Conservation (phyloP, 352 stramenopile genomes). For the Bremia lactucae region DNA sequence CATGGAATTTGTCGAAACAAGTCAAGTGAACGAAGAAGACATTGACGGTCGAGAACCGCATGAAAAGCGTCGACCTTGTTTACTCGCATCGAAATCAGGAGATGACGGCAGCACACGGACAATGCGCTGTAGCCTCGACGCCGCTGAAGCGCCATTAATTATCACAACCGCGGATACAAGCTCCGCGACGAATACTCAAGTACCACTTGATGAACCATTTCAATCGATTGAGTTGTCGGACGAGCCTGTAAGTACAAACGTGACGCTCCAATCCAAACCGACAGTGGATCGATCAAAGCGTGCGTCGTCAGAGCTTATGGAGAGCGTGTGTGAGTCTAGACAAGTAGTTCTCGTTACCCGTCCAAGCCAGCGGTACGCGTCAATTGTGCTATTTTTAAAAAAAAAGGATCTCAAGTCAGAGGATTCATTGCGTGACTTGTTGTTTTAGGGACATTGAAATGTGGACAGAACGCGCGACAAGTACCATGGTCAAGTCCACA, state of each 20-base stretch:
- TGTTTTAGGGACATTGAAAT: slow-evolving; percentile 57
- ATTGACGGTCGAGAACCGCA: slow-evolving; percentile 19
- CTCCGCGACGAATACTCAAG: slow-evolving; percentile 8
- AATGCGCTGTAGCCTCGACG: slow-evolving; percentile 27
- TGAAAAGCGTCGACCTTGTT: slow-evolving; percentile 9
- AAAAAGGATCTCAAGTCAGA: too few species aligned
- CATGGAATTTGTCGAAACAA: slow-evolving; percentile 7
- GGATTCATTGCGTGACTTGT: too few species aligned
- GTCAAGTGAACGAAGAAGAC: slow-evolving; percentile 15
- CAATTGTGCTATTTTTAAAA: too few species aligned
- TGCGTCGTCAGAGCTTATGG: slow-evolving; percentile 2
- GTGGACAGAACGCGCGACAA: slow-evolving; percentile 72
- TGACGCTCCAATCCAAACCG: slow-evolving; percentile 3
- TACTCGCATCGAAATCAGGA: slow-evolving; percentile 14
- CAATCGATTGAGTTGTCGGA: slow-evolving; percentile 2
- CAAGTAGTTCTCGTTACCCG: slow-evolving; percentile 62
- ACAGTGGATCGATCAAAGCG: slow-evolving; percentile 4
- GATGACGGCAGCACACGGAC: slow-evolving; percentile 21
- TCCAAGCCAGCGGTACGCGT: slow-evolving; percentile 54
- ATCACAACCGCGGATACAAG: background rate
- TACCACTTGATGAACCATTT: slow-evolving; percentile 9
- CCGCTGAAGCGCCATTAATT: slow-evolving; percentile 8
- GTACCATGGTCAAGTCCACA: slow-evolving; percentile 56
- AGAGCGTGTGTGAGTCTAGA: slow-evolving; percentile 22
- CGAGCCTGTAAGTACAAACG: slow-evolving; percentile 2